phyloP scores from a whole-genome alignment of 2,329 filamentous ascomycete species.

The Calonectria pteridis region DNA sequence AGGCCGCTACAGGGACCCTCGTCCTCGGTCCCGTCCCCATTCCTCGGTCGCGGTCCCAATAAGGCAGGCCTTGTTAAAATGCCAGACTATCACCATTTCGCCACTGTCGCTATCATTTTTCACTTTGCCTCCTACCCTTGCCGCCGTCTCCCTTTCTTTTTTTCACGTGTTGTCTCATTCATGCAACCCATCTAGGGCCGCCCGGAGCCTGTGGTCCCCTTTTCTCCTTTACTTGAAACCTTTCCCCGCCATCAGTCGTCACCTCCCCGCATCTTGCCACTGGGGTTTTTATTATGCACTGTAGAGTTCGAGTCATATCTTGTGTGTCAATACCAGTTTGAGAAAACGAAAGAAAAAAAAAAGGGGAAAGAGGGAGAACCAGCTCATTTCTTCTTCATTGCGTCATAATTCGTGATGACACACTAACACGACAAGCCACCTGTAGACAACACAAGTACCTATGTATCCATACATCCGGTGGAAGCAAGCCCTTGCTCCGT shows the following conservation, averaged over 20 bases:
- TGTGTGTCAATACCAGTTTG: too few relatives aligned
- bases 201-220: neutral
- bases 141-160: neutral
- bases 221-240: slow-evolving; percentile 17
- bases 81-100: slow-evolving; percentile 1
- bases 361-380: neutral
- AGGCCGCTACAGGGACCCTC: slow-evolving; percentile 26
- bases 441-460: neutral
- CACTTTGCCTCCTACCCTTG: neutral
- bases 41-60: slow-evolving; percentile 16
- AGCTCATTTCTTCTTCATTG: neutral
- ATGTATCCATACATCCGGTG: neutral
- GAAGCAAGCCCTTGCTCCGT: neutral
- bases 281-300: neutral
- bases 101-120: neutral
- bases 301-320: neutral
- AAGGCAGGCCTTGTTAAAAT: slow-evolving; percentile 11
- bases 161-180: slow-evolving; percentile 6
- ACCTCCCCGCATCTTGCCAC: slow-evolving; percentile 16
- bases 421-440: neutral
- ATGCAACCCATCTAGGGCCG: slow-evolving; percentile 8
- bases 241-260: slow-evolving; percentile 8
- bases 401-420: too few relatives aligned
- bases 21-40: slow-evolving; percentile 12
- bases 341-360: neutral